Evolutionary conservation across 2,329 filamentous ascomycete genomes (phyloP), one percentile per base, ranked within the genome.

Genomic region (Venturia aucupariae): DNA sequence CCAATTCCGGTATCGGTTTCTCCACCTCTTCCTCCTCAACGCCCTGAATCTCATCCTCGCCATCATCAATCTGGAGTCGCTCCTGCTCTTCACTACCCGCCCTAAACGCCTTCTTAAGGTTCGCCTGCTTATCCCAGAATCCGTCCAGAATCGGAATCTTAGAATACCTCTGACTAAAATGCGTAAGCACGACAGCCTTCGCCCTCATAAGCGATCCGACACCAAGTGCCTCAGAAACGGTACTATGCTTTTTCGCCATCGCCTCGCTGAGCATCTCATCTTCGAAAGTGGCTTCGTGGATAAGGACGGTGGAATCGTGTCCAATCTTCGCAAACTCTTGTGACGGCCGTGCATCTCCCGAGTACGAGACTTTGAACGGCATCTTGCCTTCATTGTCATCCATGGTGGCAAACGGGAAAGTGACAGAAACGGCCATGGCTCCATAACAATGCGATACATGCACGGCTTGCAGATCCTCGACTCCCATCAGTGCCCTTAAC

Each of bases 231-330:
- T 99, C 94, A 17, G 84, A 84, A 67, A 92, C 90, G 10, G 94
- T 99, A 46, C 84, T 90, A 78, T 99, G 94, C 72, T 89, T 92
- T 84, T 99, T 99, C 62, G 88, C 90, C 35, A 82, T 73, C 4
- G 94, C 94, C 71, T 97, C 92, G 19, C 82, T 84, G 46, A 76
- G 70, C 69, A 96, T 84, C 70, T 94, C 90, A 72, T 96, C 90
- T 69, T 94, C 90, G 72, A 99, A 97, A 0, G 94, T 99, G 67
- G 92, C 92, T 81, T 99, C 94, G 78, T 99, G 94, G 64, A 99
- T 85, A 5, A 97, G 84, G 7, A 99, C 82, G 17, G 93, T 96
- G 1, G 89, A 87, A 67, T 86, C 86, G 57, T 79, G 78, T 57
- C 90, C 95, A 61, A 93, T 88, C 15, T 75, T 69, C 0, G 86